Conservation (phyloP, 495 filamentous ascomycete species). For the Talaromyces liani region DNA sequence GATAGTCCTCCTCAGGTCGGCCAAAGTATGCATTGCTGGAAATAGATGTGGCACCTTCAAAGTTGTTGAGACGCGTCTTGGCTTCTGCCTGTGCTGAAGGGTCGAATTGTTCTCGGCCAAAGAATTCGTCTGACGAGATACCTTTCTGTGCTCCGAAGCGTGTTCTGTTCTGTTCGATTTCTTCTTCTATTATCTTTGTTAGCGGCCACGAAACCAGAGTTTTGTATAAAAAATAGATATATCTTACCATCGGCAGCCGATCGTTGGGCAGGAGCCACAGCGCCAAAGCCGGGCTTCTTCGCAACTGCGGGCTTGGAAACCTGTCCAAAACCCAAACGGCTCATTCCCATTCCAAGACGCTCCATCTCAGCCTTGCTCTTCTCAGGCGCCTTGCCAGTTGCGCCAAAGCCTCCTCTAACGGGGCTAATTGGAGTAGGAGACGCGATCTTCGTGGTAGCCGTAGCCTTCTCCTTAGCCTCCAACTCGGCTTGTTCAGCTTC, state of each 20-base stretch:
- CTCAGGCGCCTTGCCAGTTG: slow-evolving; percentile 41
- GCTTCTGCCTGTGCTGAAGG: slow-evolving; percentile 75
- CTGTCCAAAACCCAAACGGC: slow-evolving; percentile 84
- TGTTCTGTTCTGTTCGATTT: slow-evolving; percentile 26
- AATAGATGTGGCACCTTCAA: slow-evolving; percentile 87
- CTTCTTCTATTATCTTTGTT: slow-evolving; percentile 24
- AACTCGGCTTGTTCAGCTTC: slow-evolving; percentile 68
- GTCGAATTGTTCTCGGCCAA: slow-evolving; percentile 83
- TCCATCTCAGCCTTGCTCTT: slow-evolving; percentile 71
- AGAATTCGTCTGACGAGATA: slow-evolving; percentile 97
- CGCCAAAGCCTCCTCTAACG: slow-evolving; percentile 50
- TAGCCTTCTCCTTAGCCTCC: slow-evolving; percentile 45
- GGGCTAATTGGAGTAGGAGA: slow-evolving; percentile 73
- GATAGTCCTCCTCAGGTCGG: slow-evolving; percentile 64
- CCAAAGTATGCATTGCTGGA: slow-evolving; percentile 97
- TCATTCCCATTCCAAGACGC: slow-evolving; percentile 84
- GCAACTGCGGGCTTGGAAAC: slow-evolving; percentile 56
- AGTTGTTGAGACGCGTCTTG: slow-evolving; percentile 76
- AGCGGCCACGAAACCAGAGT: too few species aligned
- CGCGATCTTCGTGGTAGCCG: slow-evolving; percentile 37
- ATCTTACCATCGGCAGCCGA: slow-evolving; percentile 61
- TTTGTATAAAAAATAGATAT: neutral
- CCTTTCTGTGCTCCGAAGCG: slow-evolving; percentile 84
- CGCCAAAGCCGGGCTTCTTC: slow-evolving; percentile 85
- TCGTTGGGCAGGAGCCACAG: slow-evolving; percentile 59